These are phyloP conservation scores for Stentor roeselii DNA, from an alignment of 73 alveolate species.

Conservation along the genomic window DNA sequence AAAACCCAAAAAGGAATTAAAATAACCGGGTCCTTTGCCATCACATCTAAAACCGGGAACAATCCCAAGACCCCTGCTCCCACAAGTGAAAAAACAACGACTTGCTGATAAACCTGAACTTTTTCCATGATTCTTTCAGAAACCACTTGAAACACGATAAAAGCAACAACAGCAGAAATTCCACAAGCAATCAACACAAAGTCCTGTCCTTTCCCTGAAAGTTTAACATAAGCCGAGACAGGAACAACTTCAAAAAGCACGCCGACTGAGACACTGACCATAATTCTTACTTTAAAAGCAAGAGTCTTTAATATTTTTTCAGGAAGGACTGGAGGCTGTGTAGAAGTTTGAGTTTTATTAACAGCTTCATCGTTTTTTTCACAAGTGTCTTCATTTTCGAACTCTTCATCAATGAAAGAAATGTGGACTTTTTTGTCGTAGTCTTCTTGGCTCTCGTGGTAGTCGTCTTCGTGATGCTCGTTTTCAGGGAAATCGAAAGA, in stretches of 20 bases:
- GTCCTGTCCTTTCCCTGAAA: neutral
- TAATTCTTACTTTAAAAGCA: neutral
- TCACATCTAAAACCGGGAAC: neutral
- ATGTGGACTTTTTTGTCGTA: neutral
- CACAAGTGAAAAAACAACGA: too few species aligned
- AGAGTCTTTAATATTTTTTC: neutral
- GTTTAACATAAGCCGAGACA: neutral
- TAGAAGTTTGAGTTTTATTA: neutral
- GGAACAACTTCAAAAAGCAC: neutral
- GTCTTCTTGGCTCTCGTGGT: too few species aligned
- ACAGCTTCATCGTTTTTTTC: neutral
- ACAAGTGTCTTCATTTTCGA: neutral
- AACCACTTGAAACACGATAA: too few species aligned
- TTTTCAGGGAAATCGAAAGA: neutral
- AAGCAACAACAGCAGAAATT: neutral
- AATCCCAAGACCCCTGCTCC: neutral
- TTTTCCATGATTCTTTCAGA: neutral
- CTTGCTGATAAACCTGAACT: neutral
- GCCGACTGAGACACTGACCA: neutral
- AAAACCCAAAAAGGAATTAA: too few species aligned
- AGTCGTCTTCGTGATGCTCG: neutral
- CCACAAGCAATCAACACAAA: too few species aligned
- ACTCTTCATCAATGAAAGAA: neutral
- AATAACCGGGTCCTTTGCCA: neutral
- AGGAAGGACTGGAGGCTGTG: neutral